Percentiles rank a stretch among this genome's conserved stretches.
These are phyloP conservation scores for Pythium brachiatum DNA, from an alignment of 352 stramenopile genomes.

Conservation along the genomic window DNA sequence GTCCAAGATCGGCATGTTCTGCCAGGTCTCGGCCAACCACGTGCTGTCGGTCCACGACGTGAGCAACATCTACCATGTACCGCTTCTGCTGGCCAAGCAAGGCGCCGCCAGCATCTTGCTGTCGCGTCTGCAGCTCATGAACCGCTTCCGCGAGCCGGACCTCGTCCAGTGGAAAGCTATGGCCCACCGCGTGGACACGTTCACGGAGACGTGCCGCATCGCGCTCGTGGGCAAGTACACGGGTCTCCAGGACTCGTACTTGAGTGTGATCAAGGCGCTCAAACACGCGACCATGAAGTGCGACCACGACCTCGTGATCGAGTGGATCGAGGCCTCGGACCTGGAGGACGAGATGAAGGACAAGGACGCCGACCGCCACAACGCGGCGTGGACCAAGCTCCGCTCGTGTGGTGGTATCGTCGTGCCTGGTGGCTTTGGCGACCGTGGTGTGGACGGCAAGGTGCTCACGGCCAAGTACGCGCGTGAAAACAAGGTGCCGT, in stretches of 20 bases:
- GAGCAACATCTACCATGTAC: constrained; percentile 99
- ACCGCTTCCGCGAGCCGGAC: constrained; percentile 75
- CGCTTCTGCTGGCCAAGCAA: constrained; percentile 96
- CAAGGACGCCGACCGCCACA: constrained; percentile 68
- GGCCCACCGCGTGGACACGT: constrained; percentile 92
- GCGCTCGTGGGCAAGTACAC: constrained; percentile 99
- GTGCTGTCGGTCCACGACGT: constrained; percentile 99
- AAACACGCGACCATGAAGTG: constrained; percentile 95
- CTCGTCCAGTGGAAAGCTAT: constrained; percentile 88
- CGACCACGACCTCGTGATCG: constrained; percentile 91
- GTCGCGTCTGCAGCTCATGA: constrained; percentile 90
- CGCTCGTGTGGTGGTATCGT: constrained; percentile 93
- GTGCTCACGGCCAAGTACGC: constrained; percentile 95
- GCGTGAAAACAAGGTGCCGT: constrained; percentile 94
- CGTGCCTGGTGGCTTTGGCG: constrained; percentile 98
- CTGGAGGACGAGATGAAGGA: constrained; percentile 87
- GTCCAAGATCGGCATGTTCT: constrained; percentile 99
- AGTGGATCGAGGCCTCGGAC: constrained; percentile 98
- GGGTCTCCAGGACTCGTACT: constrained; percentile 98
- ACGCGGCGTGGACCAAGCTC: constrained; percentile 92
- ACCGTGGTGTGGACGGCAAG: constrained; percentile 98
- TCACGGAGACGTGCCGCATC: constrained; percentile 92
- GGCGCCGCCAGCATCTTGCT: constrained; percentile 93
- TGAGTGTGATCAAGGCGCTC: constrained; percentile 97
- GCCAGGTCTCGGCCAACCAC: constrained; percentile 93